A percentile compares a stretch with the other conserved stretches of the same genome.
Conservation (phyloP, 2,329 filamentous ascomycete species). For the Verticillium zaregamsianum region DNA sequence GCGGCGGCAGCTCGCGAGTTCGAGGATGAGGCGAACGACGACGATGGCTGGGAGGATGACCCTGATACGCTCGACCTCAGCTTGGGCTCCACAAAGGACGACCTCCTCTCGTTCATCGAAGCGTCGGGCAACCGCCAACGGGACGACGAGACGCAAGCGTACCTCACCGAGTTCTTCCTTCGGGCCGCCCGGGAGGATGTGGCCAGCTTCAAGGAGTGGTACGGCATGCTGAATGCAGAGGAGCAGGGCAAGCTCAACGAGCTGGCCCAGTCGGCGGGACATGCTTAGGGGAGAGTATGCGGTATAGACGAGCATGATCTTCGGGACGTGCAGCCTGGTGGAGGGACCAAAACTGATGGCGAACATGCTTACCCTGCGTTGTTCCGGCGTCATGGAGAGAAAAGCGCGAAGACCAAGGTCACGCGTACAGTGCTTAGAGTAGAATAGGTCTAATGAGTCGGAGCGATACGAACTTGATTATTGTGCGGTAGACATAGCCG, state of each 20-base stretch:
- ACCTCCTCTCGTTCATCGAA: slow-evolving; percentile 76
- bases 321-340: not conserved
- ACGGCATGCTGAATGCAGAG: slow-evolving; percentile 47
- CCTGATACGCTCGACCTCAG: slow-evolving; percentile 73
- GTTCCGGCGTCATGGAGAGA: not conserved
- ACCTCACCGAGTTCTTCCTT: slow-evolving; percentile 78
- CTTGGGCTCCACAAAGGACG: slow-evolving; percentile 61
- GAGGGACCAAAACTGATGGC: not conserved
- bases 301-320: not conserved
- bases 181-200: slow-evolving; percentile 51
- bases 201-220: slow-evolving; percentile 54
- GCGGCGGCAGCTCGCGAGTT: slow-evolving; percentile 48
- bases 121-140: slow-evolving; percentile 58
- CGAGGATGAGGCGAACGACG: slow-evolving; percentile 64
- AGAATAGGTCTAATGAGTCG: not conserved
- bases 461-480: not conserved
- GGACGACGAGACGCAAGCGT: slow-evolving; percentile 88
- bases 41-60: slow-evolving; percentile 88
- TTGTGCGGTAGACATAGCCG: not conserved
- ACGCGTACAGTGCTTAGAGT: not conserved
- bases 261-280: slow-evolving; percentile 27
- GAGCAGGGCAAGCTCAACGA: slow-evolving; percentile 55
- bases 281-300: not conserved
- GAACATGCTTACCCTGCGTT: not conserved
- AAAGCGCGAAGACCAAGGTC: not conserved